These are phyloP conservation scores for Metschnikowia similis DNA, from an alignment of 805 yeast genomes.

Conservation along the genomic window DNA sequence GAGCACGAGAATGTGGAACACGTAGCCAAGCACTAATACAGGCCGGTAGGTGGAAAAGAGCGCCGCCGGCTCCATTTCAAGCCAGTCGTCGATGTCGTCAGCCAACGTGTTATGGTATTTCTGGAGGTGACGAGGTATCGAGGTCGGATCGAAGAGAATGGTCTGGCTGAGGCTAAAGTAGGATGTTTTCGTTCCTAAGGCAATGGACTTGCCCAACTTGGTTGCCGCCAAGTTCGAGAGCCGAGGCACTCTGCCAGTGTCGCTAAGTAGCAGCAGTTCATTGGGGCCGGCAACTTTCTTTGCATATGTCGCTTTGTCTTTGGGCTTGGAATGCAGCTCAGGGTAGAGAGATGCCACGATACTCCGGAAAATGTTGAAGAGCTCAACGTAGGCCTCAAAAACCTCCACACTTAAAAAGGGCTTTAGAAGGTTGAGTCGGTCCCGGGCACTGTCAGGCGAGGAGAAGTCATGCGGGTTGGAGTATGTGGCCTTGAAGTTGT, in stretches of 20 bases:
- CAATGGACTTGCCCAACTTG: slow-evolving; percentile 32
- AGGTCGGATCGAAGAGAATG: slow-evolving; percentile 21
- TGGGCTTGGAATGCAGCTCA: background rate
- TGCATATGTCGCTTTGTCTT: background rate
- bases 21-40: slow-evolving; percentile 31
- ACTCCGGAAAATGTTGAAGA: slow-evolving; percentile 27
- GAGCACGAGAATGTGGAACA: slow-evolving; percentile 31
- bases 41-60: slow-evolving; percentile 19
- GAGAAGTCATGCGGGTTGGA: background rate
- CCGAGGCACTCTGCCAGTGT: slow-evolving; percentile 3
- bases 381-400: slow-evolving; percentile 26
- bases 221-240: slow-evolving; percentile 23
- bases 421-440: slow-evolving; percentile 23
- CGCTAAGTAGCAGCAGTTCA: background rate
- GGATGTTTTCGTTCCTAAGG: slow-evolving; percentile 30
- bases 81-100: slow-evolving; percentile 37
- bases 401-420: slow-evolving; percentile 27
- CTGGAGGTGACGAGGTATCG: slow-evolving; percentile 23
- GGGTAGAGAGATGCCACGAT: slow-evolving; percentile 19
- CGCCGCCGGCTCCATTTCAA: slow-evolving; percentile 28
- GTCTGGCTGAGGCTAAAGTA: slow-evolving; percentile 30
- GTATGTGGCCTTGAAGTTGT: background rate
- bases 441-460: slow-evolving; percentile 16
- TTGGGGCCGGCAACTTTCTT: background rate
- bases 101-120: slow-evolving; percentile 20